Percentiles rank a stretch among this genome's conserved stretches.
Evolutionary conservation across 257 asterid species (phyloP).

Genomic region (Solanum acaule): DNA sequence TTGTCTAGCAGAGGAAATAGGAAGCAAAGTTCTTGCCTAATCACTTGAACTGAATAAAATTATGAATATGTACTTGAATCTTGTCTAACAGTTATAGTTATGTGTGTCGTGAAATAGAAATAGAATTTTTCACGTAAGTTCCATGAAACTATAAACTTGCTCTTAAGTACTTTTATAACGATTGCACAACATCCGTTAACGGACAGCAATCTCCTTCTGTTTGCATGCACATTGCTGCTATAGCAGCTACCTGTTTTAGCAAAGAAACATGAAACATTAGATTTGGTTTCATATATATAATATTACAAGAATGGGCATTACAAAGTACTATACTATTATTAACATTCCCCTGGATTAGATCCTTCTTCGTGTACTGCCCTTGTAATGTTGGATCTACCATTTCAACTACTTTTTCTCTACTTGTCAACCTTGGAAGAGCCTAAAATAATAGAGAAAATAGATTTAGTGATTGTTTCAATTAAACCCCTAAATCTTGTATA

Average conservation of each 20-base stretch:
- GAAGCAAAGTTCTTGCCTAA: too few species aligned
- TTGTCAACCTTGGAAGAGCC: constrained; percentile 80
- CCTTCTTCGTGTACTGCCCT: constrained; percentile 51
- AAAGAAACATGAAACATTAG: not conserved
- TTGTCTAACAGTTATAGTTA: too few species aligned
- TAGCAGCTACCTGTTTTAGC: constrained; percentile 57
- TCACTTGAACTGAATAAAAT: too few species aligned
- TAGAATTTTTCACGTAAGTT: too few species aligned
- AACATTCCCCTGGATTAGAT: constrained; percentile 58
- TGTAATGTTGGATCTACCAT: constrained; percentile 64
- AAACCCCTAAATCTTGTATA: too few species aligned
- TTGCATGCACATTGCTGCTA: constrained; percentile 77
- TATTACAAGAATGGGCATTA: not conserved
- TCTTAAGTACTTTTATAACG: constrained; percentile 10
- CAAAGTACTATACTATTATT: not conserved
- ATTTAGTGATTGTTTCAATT: not conserved
- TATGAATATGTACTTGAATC: too few species aligned
- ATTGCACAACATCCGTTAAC: constrained; percentile 73
- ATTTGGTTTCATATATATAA: not conserved
- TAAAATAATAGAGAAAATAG: not conserved
- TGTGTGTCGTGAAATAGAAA: too few species aligned
- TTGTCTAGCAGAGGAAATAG: too few species aligned
- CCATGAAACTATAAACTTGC: too few species aligned
- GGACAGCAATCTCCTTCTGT: constrained; percentile 76
- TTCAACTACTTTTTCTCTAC: constrained; percentile 53